Conservation (phyloP, 73 alveolate genomes). For the Tetrahymena thermophila region DNA sequence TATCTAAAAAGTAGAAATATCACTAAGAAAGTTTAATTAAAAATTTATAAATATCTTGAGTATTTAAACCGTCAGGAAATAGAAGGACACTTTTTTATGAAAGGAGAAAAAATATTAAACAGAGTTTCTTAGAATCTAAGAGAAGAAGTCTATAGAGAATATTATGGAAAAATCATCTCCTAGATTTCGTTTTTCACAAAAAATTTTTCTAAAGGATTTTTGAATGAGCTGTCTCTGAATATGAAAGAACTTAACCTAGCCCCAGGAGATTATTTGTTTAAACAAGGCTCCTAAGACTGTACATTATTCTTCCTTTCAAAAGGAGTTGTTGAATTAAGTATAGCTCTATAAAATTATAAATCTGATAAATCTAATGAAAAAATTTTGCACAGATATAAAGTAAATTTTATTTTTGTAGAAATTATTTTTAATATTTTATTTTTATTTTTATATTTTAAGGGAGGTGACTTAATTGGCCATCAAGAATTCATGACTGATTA, state of each 20-base stretch:
- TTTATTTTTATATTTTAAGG: not conserved
- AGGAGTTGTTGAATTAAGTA: not conserved
- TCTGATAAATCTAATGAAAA: not conserved
- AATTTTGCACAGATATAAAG: not conserved
- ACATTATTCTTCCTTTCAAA: not conserved
- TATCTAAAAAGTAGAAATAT: not conserved
- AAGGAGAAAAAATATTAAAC: not conserved
- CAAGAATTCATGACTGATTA: not conserved
- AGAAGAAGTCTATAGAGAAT: not conserved
- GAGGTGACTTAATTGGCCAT: not conserved
- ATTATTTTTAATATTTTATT: not conserved
- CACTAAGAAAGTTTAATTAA: not conserved
- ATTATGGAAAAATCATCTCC: not conserved
- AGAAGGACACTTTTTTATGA: not conserved
- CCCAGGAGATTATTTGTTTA: not conserved
- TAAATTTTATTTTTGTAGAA: not conserved
- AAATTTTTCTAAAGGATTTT: not conserved
- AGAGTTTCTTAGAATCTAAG: not conserved
- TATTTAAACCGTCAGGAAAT: not conserved
- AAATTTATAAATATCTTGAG: not conserved
- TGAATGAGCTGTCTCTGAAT: not conserved
- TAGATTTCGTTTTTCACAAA: not conserved
- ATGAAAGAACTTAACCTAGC: not conserved
- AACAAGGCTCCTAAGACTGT: not conserved
- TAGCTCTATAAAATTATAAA: not conserved